phyloP scores from a whole-genome alignment of 1,284 basidiomycete species.

The Ceratobasidium theobromae region DNA sequence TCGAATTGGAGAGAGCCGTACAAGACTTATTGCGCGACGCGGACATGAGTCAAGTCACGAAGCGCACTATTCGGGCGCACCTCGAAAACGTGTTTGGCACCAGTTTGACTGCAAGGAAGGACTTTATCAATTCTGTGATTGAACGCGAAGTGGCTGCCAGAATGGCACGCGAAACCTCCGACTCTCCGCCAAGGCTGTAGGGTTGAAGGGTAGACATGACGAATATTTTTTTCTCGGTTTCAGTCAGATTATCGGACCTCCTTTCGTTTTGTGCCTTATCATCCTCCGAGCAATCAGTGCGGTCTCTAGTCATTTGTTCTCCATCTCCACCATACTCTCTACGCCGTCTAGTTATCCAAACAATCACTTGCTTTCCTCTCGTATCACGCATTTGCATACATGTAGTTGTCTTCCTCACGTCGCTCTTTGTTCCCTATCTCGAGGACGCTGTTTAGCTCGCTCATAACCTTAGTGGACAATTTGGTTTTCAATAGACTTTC shows the following conservation, averaged over 20 bases:
- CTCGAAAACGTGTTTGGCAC: conserved; percentile 71
- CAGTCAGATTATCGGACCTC: conserved; percentile 8
- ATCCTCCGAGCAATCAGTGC: conserved; percentile 17
- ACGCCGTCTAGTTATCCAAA: conserved; percentile 18
- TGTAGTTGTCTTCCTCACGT: conserved; percentile 29
- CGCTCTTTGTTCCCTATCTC: conserved; percentile 26
- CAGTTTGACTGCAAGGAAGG: conserved; percentile 44
- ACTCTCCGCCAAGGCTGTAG: conserved; percentile 21
- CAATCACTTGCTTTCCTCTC: conserved; percentile 31
- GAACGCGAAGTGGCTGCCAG: conserved; percentile 29
- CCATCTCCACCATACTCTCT: conserved; percentile 18
- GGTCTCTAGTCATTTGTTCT: conserved; percentile 19
- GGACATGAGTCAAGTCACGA: conserved; percentile 86
- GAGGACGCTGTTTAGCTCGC: conserved; percentile 23
- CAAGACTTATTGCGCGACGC: conserved; percentile 69
- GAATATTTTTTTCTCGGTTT: not conserved
- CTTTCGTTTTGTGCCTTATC: conserved; percentile 10
- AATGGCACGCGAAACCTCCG: not conserved
- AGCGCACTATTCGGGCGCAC: conserved; percentile 80
- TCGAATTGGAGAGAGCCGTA: conserved; percentile 71
- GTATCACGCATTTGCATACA: conserved; percentile 29
- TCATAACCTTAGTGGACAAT: conserved; percentile 10
- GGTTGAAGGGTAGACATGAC: not conserved
- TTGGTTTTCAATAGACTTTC: conserved; percentile 30
- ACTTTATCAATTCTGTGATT: conserved; percentile 44